Evolutionary conservation across 352 stramenopile genomes (phyloP), one percentile per base, ranked within the genome.

Genomic region (Globisporangium parvum): DNA sequence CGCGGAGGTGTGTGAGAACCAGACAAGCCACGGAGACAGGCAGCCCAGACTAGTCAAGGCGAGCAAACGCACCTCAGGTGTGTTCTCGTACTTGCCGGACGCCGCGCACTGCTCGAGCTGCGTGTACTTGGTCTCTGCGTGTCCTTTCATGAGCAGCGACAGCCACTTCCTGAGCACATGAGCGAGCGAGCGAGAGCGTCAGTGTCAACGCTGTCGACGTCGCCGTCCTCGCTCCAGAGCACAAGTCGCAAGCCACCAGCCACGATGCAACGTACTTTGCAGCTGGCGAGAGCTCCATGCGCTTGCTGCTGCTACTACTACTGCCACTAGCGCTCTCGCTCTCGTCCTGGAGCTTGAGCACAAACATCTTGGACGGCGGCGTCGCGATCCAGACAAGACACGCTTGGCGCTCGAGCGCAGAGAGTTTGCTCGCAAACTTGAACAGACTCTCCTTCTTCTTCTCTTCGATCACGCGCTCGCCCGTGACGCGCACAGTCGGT

Each of bases 371-470:
- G 6, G 82, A 92, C 11, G 82, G 82, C 31, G 82, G 82, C 8
- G 78, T 91, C 9, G 82, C 82, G 48, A 92, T 92, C 82, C 82
- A 92, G 20, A 92, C 73, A 21, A 92, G 63, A 51, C 80, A 91
- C 8, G 67, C 77, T 49, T 88, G 80, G 3, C 73, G 67, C 40
- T 91, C 82, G 2, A 79, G 59, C 1, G 63, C 66, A 39, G 75
- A 68, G 40, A 85, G 55, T 42, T 91, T 92, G 41, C 56, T 62
- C 6, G 73, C 63, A 40, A 92, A 85, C 57, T 87, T 88, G 41
- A 90, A 77, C 51, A 92, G 67, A 35, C 75, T 68, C 55, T 89
- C 80, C 55, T 84, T 87, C 53, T 86, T 88, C 52, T 75, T 82
- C 53, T 87, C 80, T 54, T 88, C 77, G 50, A 89, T 70, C 14